Evolutionary conservation across 768 basidiomycete genomes (phyloP).

Genomic region (Exsudoporus frostii): DNA sequence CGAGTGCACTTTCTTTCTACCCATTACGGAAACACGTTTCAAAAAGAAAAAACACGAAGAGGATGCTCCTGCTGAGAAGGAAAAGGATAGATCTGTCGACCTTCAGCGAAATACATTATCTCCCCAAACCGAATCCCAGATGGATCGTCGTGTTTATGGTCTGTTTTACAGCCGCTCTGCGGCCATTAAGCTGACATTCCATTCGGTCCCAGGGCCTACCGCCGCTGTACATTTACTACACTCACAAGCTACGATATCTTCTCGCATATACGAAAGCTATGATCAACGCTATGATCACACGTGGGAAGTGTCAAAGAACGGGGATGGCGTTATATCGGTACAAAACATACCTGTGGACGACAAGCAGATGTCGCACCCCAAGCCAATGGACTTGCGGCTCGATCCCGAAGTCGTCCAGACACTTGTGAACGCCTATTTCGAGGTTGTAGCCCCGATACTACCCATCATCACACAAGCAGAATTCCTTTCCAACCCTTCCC

Average conservation of each 20-base stretch:
- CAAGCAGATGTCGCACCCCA: constrained; percentile 50
- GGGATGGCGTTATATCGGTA: constrained; percentile 86
- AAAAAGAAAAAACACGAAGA: constrained; percentile 92
- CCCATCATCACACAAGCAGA: constrained; percentile 88
- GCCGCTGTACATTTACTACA: constrained; percentile 84
- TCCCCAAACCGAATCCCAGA: constrained; percentile 46
- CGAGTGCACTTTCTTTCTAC: constrained; percentile 96
- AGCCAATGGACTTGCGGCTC: constrained; percentile 67
- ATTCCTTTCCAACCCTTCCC: constrained; percentile 72
- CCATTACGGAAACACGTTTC: constrained; percentile 98
- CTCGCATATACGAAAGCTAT: constrained; percentile 81
- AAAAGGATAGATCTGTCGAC: constrained; percentile 32
- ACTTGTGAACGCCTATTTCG: constrained; percentile 90
- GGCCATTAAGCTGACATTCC: constrained; percentile 27
- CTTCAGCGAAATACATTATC: constrained; percentile 38
- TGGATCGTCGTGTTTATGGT: constrained; percentile 66
- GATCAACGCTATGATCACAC: constrained; percentile 86
- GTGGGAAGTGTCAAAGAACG: constrained; percentile 79
- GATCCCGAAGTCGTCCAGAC: constrained; percentile 76
- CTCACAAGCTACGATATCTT: constrained; percentile 82
- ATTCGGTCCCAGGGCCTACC: constrained; percentile 68
- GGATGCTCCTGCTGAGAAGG: constrained; percentile 44
- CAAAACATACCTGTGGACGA: constrained; percentile 61
- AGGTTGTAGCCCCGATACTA: constrained; percentile 81
- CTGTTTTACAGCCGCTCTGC: constrained; percentile 25